These are phyloP conservation scores for Papiliotrema flavescens DNA, from an alignment of 1,284 basidiomycete species.

Conservation along the genomic window DNA sequence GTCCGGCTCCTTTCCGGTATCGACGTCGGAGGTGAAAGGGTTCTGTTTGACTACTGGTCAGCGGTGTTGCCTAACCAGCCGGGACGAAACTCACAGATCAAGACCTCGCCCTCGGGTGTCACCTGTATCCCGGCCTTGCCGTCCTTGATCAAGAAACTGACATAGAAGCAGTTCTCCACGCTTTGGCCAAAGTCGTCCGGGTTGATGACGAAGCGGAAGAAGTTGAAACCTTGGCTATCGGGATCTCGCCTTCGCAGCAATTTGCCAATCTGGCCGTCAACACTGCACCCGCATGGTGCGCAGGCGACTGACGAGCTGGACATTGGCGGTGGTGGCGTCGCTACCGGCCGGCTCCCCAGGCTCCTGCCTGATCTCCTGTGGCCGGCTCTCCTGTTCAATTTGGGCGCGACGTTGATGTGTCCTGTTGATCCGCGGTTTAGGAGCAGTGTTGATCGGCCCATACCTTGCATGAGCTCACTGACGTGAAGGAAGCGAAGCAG, in stretches of 20 bases:
- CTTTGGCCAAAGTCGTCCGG: conserved; percentile 54
- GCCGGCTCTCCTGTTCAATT: conserved; percentile 23
- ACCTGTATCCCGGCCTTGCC: conserved; percentile 46
- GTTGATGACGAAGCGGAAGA: conserved; percentile 53
- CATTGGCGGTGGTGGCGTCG: conserved; percentile 25
- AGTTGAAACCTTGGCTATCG: conserved; percentile 40
- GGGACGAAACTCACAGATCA: conserved; percentile 43
- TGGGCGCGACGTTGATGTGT: conserved; percentile 6
- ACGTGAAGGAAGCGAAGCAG: background rate
- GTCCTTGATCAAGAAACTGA: conserved; percentile 55
- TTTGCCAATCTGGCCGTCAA: conserved; percentile 22
- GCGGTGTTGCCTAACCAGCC: background rate
- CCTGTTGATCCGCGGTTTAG: conserved; percentile 12
- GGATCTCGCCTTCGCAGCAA: conserved; percentile 22
- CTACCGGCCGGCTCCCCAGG: conserved; percentile 6
- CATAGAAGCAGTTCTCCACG: conserved; percentile 57
- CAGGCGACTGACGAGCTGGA: background rate
- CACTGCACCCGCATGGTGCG: too few species aligned
- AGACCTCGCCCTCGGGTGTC: conserved; percentile 46
- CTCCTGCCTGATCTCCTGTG: conserved; percentile 18
- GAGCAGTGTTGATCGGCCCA: conserved; percentile 31
- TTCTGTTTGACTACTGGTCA: background rate
- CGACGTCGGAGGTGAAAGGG: background rate
- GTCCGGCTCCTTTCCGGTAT: background rate
- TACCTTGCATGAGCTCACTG: conserved; percentile 20